Base-by-base conservation (phyloP, 805 yeast genomes). In the Myxozyma vanderwaltii region DNA sequence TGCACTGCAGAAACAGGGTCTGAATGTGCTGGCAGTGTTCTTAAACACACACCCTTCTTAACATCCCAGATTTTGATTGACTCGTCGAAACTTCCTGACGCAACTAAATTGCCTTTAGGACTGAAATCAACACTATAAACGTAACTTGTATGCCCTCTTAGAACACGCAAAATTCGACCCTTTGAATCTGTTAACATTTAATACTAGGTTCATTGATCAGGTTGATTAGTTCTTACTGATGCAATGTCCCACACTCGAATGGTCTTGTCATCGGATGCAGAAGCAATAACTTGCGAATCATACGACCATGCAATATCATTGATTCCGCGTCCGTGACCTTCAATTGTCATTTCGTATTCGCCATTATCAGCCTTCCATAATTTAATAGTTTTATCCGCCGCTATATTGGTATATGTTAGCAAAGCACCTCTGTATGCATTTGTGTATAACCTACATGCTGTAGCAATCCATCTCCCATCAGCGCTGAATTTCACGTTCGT, bases 61-160 rank as follows among this genome's bases (percentile, higher is more conserved):
- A 86, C 81, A 72, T 92, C 97, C 99, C 99, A 92, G 1, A 92
- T 80, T 52, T 91, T 81, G 15, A 94, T 85, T 52, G 92, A 89
- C 70, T 92, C 98, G 72, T 92, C 99, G 51, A 94, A 83, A 0
- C 95, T 84, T 0, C 96, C 96, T 44, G 91, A 82, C 24, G 88
- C 83, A 15, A 94, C 71, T 23, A 94, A 72, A 63, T 89, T 88
- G 0, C 97, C 96, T 70, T 86, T 86, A 40, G 77, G 72, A 63
- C 83, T 88, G 75, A 85, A 92, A 53, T 78, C 78, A 3, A 90
- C 73, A n/a, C 86, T 77, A 0, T 89, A 85, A 10, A 90, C 89
- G 59, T 89, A 92, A 63, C 85, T 92, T 0, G 96, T 89, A 69
- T 92, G 99, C 5, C 95, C 91, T 51, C 79, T 76, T 33, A 91